Base-by-base conservation (phyloP, 2,329 filamentous ascomycete species). In the Emmonsiellopsis sp. region DNA sequence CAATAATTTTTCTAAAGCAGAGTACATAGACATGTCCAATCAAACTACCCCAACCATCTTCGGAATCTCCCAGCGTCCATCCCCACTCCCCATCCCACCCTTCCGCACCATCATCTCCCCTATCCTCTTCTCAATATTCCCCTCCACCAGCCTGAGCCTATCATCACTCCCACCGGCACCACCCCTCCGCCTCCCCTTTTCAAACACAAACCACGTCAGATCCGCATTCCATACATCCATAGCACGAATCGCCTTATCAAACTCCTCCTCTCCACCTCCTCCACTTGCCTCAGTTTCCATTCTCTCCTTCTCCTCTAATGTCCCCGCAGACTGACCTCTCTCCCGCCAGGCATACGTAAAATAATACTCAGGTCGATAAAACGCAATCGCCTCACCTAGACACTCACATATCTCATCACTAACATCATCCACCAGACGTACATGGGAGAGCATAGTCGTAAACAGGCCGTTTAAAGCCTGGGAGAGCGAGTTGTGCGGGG, bases 201-300 rank as follows among this genome's bases (percentile, higher is more conserved):
- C 58, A 49, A 73, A 73, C 5, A 72, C 59, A 51, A 72, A 69
- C 71, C 71, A 73, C 0, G 71, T 67, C 32, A 73, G 51, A 59
- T 73, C 71, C 8, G 62, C 57, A 55, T 73, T 73, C 69, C 69
- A 73, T 8, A 61, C 63, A 56, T 71, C 65, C 71, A 73, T 73
- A 1, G 70, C 67, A 8, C 58, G 59, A 45, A 73, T 66, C 1
- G 65, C 66, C 9, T 56, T 50, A 9, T 60, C 51, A 15, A 64
- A 34, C 16, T 61, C 55, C 50, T 57, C 20, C 54, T 50, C 11
- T 58, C 55, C 37, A 60, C 56, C 50, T 16, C 57, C 5, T 73
- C 38, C 9, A 70, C 61, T 2, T 68, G 67, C 44, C 67, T 66
- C 49, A 41, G 47, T 55, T 52, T 55, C 58, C 10, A 55, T 54